Base-by-base conservation (phyloP, 192 early-diverging fungal species). In the Spinellus fusiger region DNA sequence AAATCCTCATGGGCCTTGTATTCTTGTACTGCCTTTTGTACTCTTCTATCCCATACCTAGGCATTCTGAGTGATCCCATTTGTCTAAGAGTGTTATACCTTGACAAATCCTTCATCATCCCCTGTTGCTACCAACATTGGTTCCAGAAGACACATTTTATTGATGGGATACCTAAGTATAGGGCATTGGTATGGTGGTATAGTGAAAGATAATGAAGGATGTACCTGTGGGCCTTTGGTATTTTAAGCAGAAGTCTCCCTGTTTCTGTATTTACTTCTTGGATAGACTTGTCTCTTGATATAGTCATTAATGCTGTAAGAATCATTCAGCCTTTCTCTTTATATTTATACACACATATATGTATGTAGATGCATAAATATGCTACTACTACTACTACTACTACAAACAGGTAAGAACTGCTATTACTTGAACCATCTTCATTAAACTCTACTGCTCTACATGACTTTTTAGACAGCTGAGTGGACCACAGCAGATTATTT, bases 1-100 rank as follows among this genome's bases (percentile, higher is more conserved):
- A 91, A 96, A 75, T 99, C 97, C 6, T 81, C 81, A 65, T 98
- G 91, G 47, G 91, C 93, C 15, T 77, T 76, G 68, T 90, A 95
- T 28, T 86, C 76, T 71, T 85, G 82, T 15, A 85, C 81, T 23
- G 81, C 78, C 59, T 89, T 90, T 48, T 83, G 77, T 61, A 81
- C 74, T 52, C 94, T 81, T 35, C 82, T 76, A 69, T 99, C 96
- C 96, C 96, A 99, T 64, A 98, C 75, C 84, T 88, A 50, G 6
- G 16, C 10, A 26, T 37, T 44, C 18, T 56, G 31, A 56, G 40
- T 56, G 20, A 6, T n/a, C 32, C 10, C 15, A 13, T 8, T 16
- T 23, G 33, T 15, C 6, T 0, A 57, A 44, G 7, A 66, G n/a
- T 22, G 0, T 27, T 33, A 29, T 68, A 88, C 85, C 77, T 92